phyloP scores from a whole-genome alignment of 257 asterid species.

The Capsicum pubescens region DNA sequence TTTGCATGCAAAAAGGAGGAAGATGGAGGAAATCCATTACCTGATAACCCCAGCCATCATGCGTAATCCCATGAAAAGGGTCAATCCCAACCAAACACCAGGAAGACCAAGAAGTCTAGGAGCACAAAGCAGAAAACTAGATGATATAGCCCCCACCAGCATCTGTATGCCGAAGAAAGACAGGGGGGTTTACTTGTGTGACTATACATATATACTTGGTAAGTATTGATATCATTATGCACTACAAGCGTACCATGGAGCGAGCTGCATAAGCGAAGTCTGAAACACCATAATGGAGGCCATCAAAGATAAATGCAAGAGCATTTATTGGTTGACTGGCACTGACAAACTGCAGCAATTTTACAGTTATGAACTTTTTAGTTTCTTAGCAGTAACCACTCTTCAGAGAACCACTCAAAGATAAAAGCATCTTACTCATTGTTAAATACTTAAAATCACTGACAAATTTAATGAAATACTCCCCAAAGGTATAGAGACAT shows the following conservation, averaged over 20 bases:
- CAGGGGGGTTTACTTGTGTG: background rate
- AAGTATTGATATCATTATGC: constrained; percentile 1
- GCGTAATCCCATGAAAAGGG: constrained; percentile 86
- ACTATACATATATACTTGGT: background rate
- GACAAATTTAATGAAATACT: background rate
- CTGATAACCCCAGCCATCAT: constrained; percentile 79
- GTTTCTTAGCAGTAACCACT: constrained; percentile 17
- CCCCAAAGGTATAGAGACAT: constrained; percentile 32
- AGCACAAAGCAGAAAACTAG: constrained; percentile 69
- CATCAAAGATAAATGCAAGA: constrained; percentile 80
- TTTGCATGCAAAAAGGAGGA: constrained; percentile 16
- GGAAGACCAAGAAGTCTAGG: constrained; percentile 61
- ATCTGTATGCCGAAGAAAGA: constrained; percentile 53
- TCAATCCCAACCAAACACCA: constrained; percentile 92
- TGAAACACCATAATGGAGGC: constrained; percentile 89
- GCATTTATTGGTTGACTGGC: constrained; percentile 91
- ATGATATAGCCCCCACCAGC: constrained; percentile 80
- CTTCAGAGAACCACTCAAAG: constrained; percentile 12
- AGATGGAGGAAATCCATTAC: constrained; percentile 44
- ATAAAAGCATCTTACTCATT: constrained; percentile 1
- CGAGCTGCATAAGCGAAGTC: constrained; percentile 84
- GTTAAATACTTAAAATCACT: background rate
- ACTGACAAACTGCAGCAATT: constrained; percentile 77
- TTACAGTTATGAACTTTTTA: constrained; percentile 30
- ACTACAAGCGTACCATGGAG: constrained; percentile 67